These are phyloP conservation scores for Aspergillus indologenus DNA, from an alignment of 495 filamentous ascomycete species.

Conservation along the genomic window DNA sequence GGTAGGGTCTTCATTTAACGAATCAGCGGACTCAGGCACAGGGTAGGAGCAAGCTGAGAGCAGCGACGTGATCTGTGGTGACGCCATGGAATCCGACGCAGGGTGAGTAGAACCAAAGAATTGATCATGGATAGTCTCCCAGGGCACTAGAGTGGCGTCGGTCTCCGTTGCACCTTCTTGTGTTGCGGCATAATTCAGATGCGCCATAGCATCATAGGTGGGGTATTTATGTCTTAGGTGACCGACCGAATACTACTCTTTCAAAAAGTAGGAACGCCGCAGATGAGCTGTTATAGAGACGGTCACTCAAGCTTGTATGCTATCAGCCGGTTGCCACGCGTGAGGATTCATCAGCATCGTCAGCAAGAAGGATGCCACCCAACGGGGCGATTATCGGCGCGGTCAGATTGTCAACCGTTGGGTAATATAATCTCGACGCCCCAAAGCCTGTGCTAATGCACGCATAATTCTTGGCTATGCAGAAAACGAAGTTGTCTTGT, in stretches of 20 bases:
- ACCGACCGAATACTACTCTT: background rate
- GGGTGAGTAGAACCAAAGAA: background rate
- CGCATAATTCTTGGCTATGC: background rate
- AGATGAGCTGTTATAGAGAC: background rate
- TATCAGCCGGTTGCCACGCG: background rate
- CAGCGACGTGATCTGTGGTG: slow-evolving; percentile 16
- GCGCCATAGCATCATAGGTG: slow-evolving; percentile 1
- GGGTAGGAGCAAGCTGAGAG: slow-evolving; percentile 29
- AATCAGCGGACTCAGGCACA: slow-evolving; percentile 6
- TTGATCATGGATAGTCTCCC: slow-evolving; percentile 1
- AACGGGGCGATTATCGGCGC: background rate
- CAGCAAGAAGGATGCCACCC: background rate
- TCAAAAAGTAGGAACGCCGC: background rate
- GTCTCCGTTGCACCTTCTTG: background rate
- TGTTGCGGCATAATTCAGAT: background rate
- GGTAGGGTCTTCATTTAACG: background rate
- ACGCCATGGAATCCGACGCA: background rate
- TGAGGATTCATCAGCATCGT: background rate
- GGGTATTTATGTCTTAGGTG: background rate
- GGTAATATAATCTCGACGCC: background rate
- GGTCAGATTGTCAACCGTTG: background rate
- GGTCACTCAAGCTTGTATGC: background rate
- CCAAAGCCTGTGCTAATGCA: background rate
- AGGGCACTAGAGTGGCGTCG: slow-evolving; percentile 3
- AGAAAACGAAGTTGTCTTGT: background rate